These are phyloP conservation scores for Areca catechu DNA, from an alignment of 176 grass and related monocot species.

Conservation along the genomic window DNA sequence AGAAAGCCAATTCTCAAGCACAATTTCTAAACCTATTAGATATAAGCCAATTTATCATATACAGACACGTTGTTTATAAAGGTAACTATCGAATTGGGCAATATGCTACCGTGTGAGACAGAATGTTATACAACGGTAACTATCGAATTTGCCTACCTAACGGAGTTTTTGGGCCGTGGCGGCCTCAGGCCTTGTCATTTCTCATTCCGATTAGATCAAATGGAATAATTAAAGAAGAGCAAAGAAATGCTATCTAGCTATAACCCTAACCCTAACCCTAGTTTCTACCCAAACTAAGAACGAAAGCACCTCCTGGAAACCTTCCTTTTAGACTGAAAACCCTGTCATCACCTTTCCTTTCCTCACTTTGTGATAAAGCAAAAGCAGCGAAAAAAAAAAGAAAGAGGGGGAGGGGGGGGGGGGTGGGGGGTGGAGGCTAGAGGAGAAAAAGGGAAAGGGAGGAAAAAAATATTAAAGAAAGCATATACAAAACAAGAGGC, in stretches of 20 bases:
- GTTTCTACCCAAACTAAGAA: conserved; percentile 1
- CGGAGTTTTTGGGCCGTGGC: no score
- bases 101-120: no score
- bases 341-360: conserved; percentile 12
- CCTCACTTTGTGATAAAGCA: conserved; percentile 20
- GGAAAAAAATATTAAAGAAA: conserved; percentile 4
- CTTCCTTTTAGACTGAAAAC: conserved; percentile 1
- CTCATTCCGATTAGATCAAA: neutral
- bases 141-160: no score
- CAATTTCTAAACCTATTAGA: no score
- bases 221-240: neutral
- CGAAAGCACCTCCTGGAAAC: neutral
- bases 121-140: no score
- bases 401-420: no score
- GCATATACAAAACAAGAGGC: neutral
- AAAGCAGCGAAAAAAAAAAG: conserved; percentile 4
- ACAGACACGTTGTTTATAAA: no score
- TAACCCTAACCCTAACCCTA: conserved; percentile 1
- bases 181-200: no score
- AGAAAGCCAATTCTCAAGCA: no score
- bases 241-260: neutral
- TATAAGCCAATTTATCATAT: no score
- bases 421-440: no score
- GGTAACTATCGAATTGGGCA: no score
- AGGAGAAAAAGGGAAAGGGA: neutral